Conservation (phyloP, 495 filamentous ascomycete genomes). For the Aspergillus hancockii region DNA sequence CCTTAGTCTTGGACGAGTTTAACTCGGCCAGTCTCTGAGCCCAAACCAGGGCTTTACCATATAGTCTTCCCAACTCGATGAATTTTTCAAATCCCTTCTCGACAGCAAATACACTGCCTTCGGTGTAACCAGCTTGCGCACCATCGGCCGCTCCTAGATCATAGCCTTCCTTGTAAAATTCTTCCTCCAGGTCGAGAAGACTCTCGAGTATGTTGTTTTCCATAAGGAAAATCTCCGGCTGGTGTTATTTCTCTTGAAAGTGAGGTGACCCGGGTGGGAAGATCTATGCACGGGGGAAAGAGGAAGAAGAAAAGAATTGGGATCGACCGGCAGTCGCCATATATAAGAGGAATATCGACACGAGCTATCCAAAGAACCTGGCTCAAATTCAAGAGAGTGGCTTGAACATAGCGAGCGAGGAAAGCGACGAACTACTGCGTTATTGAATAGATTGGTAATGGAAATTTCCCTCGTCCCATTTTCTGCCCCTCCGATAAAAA, state of each 20-base stretch:
- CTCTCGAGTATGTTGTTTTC: conserved; percentile 64
- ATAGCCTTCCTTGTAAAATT: conserved; percentile 86
- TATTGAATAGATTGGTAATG: no score
- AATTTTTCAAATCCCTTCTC: conserved; percentile 95
- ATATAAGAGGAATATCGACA: no score
- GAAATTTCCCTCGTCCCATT: no score
- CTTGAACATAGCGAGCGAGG: no score
- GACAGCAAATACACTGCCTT: conserved; percentile 87
- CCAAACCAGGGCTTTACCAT: conserved; percentile 85
- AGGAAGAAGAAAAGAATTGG: not conserved
- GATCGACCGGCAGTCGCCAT: not conserved
- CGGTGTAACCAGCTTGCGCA: conserved; percentile 72
- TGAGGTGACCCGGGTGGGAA: not conserved
- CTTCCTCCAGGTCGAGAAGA: conserved; percentile 75
- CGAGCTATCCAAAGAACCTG: no score
- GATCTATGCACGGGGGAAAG: not conserved
- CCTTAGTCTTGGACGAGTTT: conserved; percentile 17
- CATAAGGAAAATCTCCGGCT: conserved; percentile 28
- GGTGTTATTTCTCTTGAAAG: not conserved
- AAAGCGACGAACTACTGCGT: no score
- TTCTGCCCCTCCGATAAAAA: not conserved
- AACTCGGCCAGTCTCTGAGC: conserved; percentile 54
- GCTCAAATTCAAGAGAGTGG: no score
- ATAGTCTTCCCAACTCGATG: conserved; percentile 71
- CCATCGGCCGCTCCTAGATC: conserved; percentile 75